Evolutionary conservation across 495 filamentous ascomycete species (phyloP).

Genomic region (Tirmania nivea): DNA sequence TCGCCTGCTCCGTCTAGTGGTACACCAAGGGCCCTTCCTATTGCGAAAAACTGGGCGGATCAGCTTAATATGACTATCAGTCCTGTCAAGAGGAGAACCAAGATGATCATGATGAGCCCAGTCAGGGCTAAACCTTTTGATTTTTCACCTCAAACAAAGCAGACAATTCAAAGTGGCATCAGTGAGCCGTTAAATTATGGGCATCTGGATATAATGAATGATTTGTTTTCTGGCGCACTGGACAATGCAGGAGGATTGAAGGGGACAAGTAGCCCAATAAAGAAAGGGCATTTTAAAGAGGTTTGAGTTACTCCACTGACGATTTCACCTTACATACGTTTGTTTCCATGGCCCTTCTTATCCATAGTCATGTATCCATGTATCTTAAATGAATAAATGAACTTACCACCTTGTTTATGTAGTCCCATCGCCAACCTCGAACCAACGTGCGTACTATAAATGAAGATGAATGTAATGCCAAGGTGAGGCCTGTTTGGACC

Average conservation of each 20-base stretch:
- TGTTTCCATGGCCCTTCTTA: no score
- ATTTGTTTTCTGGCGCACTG: constrained; percentile 15
- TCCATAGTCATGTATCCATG: constrained; percentile 11
- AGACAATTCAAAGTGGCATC: constrained; percentile 9
- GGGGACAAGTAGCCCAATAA: constrained; percentile 26
- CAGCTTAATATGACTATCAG: constrained; percentile 82
- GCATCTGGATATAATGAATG: constrained; percentile 15
- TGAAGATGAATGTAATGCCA: constrained; percentile 2
- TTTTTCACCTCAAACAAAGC: neutral
- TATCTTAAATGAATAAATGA: constrained; percentile 23
- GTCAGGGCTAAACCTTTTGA: neutral
- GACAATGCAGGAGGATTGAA: constrained; percentile 21
- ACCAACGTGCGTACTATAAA: constrained; percentile 3
- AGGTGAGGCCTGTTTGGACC: constrained; percentile 58
- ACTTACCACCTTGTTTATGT: constrained; percentile 28
- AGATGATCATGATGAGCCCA: neutral
- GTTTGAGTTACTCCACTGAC: constrained; percentile 36
- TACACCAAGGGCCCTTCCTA: constrained; percentile 22
- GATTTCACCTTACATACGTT: constrained; percentile 19
- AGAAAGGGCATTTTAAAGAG: constrained; percentile 44
- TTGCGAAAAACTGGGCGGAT: constrained; percentile 59
- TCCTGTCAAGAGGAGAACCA: constrained; percentile 29
- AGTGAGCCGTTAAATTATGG: constrained; percentile 18
- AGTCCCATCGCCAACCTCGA: constrained; percentile 45
- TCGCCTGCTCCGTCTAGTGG: neutral